Evolutionary conservation across 805 yeast species (phyloP), one percentile per base, ranked within the genome.

Genomic region (Metschnikowia reukaufii): DNA sequence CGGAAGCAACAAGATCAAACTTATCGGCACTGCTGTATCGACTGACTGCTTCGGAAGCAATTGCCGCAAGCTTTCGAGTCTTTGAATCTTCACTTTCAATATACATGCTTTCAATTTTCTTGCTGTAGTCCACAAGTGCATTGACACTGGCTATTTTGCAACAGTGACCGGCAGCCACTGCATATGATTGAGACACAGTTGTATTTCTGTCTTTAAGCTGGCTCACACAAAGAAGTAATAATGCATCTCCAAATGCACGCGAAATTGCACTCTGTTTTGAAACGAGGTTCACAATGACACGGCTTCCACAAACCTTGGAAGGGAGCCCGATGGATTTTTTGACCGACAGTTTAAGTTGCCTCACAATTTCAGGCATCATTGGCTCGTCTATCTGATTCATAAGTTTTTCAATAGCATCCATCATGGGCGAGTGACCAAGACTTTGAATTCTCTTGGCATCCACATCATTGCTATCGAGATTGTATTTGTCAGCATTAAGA

Each of bases 401-500:
- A 50, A 91, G 63, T 40, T 73, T 79, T 52, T 89, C 97, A 42
- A 91, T 74, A 0, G 96, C 85, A 45, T 83, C 90, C 91, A 89
- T 87, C 70, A 91, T 77, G 0, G 98, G 97, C 0, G 97, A 91
- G 21, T 76, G 72, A 0, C 92, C 83, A 27, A 94, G 76, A 36
- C 86, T 79, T 47, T 82, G 84, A 44, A 84, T 67, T 58, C 98
- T 76, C 42, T 82, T 82, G 0, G 88, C 81, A 64, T 94, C 97
- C 49, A 92, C 81, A 33, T 82, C 87, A 47, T 79, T 78, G 6
- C 82, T 70, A 42, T 81, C 82, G 48, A 90, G 62, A 36, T 90
- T 89, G 61, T 86, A 90, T 63, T 90, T 92, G 49, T 82, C 91
- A 0, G 97, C 96, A 66, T 94, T 91, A 50, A 92, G 70, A 0